Percentiles rank a stretch among this genome's conserved stretches.
Evolutionary conservation across 1,284 basidiomycete species (phyloP).

Genomic region (Cryptococcus amylolentus): DNA sequence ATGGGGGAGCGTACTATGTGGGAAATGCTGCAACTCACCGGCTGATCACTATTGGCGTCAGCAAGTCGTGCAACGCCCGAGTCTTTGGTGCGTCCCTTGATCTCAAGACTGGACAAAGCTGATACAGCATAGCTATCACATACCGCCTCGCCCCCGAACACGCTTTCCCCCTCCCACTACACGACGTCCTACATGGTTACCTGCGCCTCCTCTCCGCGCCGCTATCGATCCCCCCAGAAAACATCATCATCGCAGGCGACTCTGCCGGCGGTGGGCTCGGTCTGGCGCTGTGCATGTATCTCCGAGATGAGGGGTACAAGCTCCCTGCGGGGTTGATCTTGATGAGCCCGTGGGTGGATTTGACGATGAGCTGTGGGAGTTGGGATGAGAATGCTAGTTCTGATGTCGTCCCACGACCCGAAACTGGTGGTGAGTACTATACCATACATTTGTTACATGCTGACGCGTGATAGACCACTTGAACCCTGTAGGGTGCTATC

Average conservation of each 20-base stretch:
- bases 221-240: conserved; percentile 83
- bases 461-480: conserved; percentile 62
- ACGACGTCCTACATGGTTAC: conserved; percentile 85
- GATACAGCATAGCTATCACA: conserved; percentile 71
- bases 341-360: conserved; percentile 91
- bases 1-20: conserved; percentile 93
- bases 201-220: conserved; percentile 77
- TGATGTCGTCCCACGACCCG: conserved; percentile 73
- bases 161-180: conserved; percentile 86
- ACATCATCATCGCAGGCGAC: conserved; percentile 84
- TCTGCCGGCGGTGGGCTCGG: conserved; percentile 88
- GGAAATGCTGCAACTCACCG: conserved; percentile 93
- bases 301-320: conserved; percentile 77
- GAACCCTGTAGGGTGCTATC: conserved; percentile 88
- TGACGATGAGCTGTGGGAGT: conserved; percentile 93
- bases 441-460: background rate
- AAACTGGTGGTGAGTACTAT: conserved; percentile 55
- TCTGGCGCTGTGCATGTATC: conserved; percentile 84
- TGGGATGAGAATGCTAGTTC: conserved; percentile 89
- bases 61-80: conserved; percentile 83
- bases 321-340: conserved; percentile 77
- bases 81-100: conserved; percentile 68
- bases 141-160: conserved; percentile 95
- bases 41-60: conserved; percentile 83
- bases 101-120: background rate